Conservation (phyloP, 805 yeast species). For the Candida germanica region DNA sequence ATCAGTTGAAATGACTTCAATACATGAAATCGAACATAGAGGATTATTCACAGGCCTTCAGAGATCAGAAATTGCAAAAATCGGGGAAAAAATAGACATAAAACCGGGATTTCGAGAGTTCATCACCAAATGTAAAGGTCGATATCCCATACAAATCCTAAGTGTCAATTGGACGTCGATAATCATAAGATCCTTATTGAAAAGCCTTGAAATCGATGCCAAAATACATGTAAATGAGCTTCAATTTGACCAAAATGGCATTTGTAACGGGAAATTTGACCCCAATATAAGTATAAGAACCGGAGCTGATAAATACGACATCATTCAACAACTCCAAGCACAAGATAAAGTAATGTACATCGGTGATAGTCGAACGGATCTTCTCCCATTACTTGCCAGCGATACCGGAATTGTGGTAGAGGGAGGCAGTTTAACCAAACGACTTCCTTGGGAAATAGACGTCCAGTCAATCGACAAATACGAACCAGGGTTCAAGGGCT, state of each 20-base stretch:
- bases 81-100: conserved; percentile 35
- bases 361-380: conserved; percentile 65
- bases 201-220: conserved; percentile 15
- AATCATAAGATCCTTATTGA: conserved; percentile 36
- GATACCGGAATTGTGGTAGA: conserved; percentile 46
- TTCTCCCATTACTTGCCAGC: conserved; percentile 46
- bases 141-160: conserved; percentile 41
- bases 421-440: conserved; percentile 29
- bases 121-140: conserved; percentile 16
- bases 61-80: conserved; percentile 23
- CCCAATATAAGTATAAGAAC: conserved; percentile 36
- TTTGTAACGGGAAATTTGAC: conserved; percentile 31
- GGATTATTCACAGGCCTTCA: conserved; percentile 44
- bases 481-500: neutral
- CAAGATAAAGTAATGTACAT: conserved; percentile 38
- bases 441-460: conserved; percentile 13
- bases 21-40: conserved; percentile 35
- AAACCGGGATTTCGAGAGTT: conserved; percentile 40
- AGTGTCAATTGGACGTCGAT: conserved; percentile 63
- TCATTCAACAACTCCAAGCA: conserved; percentile 13
- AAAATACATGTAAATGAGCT: conserved; percentile 48
- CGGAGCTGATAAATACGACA: conserved; percentile 48
- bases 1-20: conserved; percentile 48
- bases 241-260: conserved; percentile 24
- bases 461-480: neutral